Conservation (phyloP, 1,284 basidiomycete species). For the Ganoderma sinense region DNA sequence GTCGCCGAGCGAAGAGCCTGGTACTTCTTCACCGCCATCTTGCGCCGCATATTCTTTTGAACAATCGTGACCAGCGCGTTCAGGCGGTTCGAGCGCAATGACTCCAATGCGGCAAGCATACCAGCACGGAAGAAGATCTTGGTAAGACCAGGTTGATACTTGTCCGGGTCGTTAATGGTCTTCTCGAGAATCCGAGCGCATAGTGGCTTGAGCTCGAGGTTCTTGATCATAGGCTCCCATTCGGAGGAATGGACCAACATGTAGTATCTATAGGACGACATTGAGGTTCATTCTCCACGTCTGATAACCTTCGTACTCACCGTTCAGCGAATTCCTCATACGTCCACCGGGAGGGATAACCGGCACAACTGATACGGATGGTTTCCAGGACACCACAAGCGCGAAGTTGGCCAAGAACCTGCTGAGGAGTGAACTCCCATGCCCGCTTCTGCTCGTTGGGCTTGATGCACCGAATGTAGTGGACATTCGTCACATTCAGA, state of each 20-base stretch:
- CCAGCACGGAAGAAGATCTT: slow-evolving; percentile 99
- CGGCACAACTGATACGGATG: slow-evolving; percentile 98
- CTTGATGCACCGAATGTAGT: slow-evolving; percentile 99
- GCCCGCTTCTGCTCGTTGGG: slow-evolving; percentile 97
- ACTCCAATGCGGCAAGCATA: slow-evolving; percentile 97
- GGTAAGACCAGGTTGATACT: slow-evolving; percentile 96
- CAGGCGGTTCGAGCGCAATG: slow-evolving; percentile 86
- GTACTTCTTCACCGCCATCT: slow-evolving; percentile 87
- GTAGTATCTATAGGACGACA: slow-evolving; percentile 78
- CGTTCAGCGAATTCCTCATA: slow-evolving; percentile 99
- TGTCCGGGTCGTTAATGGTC: slow-evolving; percentile 93
- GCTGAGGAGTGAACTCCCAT: slow-evolving; percentile 97
- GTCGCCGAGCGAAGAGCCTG: slow-evolving; percentile 75
- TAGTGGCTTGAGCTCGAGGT: slow-evolving; percentile 82
- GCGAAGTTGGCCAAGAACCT: slow-evolving; percentile 94
- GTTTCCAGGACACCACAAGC: slow-evolving; percentile 99
- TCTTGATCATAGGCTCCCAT: slow-evolving; percentile 86
- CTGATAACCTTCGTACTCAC: slow-evolving; percentile 53
- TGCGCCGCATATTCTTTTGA: slow-evolving; percentile 95
- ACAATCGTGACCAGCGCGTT: slow-evolving; percentile 94
- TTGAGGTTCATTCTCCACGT: neutral
- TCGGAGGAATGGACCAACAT: slow-evolving; percentile 91
- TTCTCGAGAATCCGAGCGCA: slow-evolving; percentile 87
- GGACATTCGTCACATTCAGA: slow-evolving; percentile 96
- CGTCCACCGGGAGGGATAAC: slow-evolving; percentile 99